Evolutionary conservation across 495 filamentous ascomycete genomes (phyloP).

Genomic region (Amphirosellinia nigrospora): DNA sequence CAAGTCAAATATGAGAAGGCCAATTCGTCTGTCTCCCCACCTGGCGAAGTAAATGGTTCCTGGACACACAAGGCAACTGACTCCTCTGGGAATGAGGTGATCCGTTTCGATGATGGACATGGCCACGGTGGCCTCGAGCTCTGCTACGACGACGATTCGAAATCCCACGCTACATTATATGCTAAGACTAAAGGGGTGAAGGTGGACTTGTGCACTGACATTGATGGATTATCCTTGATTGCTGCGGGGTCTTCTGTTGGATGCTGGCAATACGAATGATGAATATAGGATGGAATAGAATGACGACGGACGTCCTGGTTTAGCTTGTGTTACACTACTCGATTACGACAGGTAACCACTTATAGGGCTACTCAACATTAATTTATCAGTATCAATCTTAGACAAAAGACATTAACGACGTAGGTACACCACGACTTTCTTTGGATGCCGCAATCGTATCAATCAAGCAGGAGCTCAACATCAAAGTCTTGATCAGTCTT

Average conservation of each 20-base stretch:
- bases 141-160: slow-evolving; percentile 28
- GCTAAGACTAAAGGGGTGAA: slow-evolving; percentile 22
- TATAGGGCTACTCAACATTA: slow-evolving; percentile 7
- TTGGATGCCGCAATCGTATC: background rate
- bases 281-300: background rate
- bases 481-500: slow-evolving; percentile 52
- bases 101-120: slow-evolving; percentile 33
- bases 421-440: background rate
- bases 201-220: slow-evolving; percentile 23
- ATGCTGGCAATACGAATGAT: slow-evolving; percentile 35
- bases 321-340: slow-evolving; percentile 20
- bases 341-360: background rate
- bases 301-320: background rate
- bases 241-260: slow-evolving; percentile 7
- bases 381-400: slow-evolving; percentile 3
- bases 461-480: slow-evolving; percentile 54
- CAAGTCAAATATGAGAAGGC: slow-evolving; percentile 65
- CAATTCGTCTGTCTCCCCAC: slow-evolving; percentile 62
- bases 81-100: slow-evolving; percentile 11
- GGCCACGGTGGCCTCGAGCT: slow-evolving; percentile 30
- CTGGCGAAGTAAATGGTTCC: slow-evolving; percentile 54
- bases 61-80: slow-evolving; percentile 42
- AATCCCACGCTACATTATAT: slow-evolving; percentile 28
- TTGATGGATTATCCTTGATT: slow-evolving; percentile 28
- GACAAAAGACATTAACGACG: background rate